phyloP scores from a whole-genome alignment of 257 asterid species.

The Solanum chilense region DNA sequence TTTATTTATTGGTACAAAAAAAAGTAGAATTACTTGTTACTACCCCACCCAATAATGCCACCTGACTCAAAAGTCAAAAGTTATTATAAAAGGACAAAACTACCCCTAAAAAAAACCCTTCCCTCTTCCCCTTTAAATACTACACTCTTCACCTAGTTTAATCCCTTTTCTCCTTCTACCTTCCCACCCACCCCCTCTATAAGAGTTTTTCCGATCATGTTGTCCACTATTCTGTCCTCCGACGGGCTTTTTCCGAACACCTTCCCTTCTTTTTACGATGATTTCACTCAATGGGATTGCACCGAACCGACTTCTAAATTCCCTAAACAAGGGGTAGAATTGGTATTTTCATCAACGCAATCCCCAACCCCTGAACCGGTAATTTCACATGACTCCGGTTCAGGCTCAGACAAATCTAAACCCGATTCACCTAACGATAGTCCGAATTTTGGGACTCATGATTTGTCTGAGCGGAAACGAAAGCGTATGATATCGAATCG shows the following conservation, averaged over 20 bases:
- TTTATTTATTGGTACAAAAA: not conserved
- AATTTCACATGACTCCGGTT: conserved; percentile 33
- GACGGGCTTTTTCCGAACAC: conserved; percentile 17
- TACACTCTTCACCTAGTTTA: conserved; percentile 20
- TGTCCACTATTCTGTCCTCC: conserved; percentile 27
- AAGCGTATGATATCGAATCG: conserved; percentile 83
- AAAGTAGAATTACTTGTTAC: conserved; percentile 3
- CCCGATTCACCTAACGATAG: not conserved
- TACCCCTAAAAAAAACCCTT: conserved; percentile 25
- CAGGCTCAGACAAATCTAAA: conserved; percentile 2
- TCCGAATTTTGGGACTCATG: conserved; percentile 10
- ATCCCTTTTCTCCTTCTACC: conserved; percentile 51
- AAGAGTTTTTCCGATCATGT: conserved; percentile 34
- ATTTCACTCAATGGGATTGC: conserved; percentile 39
- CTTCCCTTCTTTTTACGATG: conserved; percentile 28
- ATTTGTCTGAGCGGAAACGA: conserved; percentile 36
- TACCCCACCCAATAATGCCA: conserved; percentile 43
- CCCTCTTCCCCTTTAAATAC: conserved; percentile 37
- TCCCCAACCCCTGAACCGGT: conserved; percentile 23
- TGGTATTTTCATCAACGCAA: conserved; percentile 1
- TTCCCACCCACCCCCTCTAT: not conserved
- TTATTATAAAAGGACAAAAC: conserved; percentile 9
- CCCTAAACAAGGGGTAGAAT: not conserved
- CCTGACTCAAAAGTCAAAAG: conserved; percentile 78
- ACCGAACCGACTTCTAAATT: conserved; percentile 16